Base-by-base conservation (phyloP, 1,284 basidiomycete genomes). In the Phellinidium pouzarii region DNA sequence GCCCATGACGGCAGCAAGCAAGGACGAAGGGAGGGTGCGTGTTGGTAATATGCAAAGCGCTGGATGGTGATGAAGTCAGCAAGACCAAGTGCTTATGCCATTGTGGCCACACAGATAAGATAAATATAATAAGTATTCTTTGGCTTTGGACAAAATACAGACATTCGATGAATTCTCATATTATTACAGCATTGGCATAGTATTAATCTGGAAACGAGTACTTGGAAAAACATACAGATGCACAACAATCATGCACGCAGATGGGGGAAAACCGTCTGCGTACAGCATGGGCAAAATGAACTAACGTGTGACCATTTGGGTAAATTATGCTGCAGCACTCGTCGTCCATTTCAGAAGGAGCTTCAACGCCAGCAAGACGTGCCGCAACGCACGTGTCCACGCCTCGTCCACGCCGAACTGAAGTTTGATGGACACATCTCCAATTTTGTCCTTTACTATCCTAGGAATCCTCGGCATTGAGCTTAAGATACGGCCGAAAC, bases 321-420 rank as follows among this genome's bases (percentile, higher is more conserved):
- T 20, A 3, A 8, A 20, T 81, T 84, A 50, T 73, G 52, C 55
- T 29, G 55, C 76, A 25, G 84, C 86, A 61, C 81, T 89, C 1
- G 88, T 91, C 3, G 84, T 80, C 86, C 87, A 91, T 64, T 88
- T 89, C 40, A 91, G 71, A 44, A 88, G 77, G 54, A 89, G 85
- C 72, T 95, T 95, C 49, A 95, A 73, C 17, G 91, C 91, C 12
- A 92, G 78, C 50, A 97, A 75, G 51, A 98, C 91, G 64, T 96
- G 91, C 42, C 92, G 79, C 59, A 97, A 73, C 3, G 94, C 94
- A 56, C 92, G 81, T 11, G 95, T 98, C 95, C 95, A 99, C 0
- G 84, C 79, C 64, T 98, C 95, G 65, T 98, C 95, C 66, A 93
- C 87, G 58, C 87, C 92, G 68, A 94, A 94, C 63, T 94, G 91